phyloP scores from a whole-genome alignment of 1,139 yeast genomes.

The Zygosaccharomyces pseudobailii region DNA sequence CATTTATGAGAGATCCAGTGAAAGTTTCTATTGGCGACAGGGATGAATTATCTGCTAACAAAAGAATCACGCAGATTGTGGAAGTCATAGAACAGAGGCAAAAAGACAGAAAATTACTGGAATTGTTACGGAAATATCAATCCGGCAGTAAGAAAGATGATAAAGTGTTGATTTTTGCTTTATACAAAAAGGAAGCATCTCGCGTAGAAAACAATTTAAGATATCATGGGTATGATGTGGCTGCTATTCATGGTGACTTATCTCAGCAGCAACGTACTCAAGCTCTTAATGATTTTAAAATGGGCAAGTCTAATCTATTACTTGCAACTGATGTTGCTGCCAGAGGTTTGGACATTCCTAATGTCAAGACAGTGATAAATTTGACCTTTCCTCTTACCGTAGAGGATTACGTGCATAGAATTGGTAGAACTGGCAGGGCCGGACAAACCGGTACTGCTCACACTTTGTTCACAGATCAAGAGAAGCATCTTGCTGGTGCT shows the following conservation, averaged over 20 bases:
- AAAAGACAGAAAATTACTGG: conserved; percentile 73
- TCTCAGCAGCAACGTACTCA: conserved; percentile 87
- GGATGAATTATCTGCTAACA: conserved; percentile 90
- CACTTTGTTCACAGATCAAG: conserved; percentile 93
- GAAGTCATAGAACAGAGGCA: conserved; percentile 84
- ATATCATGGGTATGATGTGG: conserved; percentile 71
- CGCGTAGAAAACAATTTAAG: conserved; percentile 76
- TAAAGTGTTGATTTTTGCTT: conserved; percentile 84
- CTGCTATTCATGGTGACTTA: conserved; percentile 95
- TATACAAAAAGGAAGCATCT: conserved; percentile 94
- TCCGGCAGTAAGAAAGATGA: conserved; percentile 61
- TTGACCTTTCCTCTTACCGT: conserved; percentile 96
- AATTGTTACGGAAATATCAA: conserved; percentile 70
- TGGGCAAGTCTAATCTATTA: conserved; percentile 68
- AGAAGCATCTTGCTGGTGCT: conserved; percentile 94
- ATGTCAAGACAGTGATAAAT: conserved; percentile 92
- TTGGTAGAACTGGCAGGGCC: conserved; percentile 98
- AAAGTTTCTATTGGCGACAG: conserved; percentile 91
- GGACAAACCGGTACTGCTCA: conserved; percentile 94
- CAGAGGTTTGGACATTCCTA: conserved; percentile 95
- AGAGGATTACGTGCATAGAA: conserved; percentile 96
- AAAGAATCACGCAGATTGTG: conserved; percentile 86
- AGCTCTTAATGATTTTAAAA: conserved; percentile 81
- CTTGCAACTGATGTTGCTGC: conserved; percentile 99
- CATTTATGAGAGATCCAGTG: conserved; percentile 81